Conservation (phyloP, 2,329 filamentous ascomycete genomes). For the Diaporthe humulicola region DNA sequence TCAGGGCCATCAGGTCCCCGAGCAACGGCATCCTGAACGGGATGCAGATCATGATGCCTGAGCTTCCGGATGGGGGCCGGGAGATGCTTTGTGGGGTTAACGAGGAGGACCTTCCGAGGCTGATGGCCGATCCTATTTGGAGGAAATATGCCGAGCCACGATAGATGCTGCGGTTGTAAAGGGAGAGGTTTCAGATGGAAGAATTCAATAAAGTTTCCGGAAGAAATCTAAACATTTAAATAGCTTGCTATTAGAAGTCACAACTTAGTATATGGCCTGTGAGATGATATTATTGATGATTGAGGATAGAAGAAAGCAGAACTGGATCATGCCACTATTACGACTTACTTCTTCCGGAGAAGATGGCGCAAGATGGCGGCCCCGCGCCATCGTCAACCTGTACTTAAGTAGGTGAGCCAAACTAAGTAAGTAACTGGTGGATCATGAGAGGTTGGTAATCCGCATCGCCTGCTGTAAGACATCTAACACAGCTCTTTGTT, state of each 20-base stretch:
- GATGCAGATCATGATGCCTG: slow-evolving; percentile 48
- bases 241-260: not conserved
- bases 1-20: slow-evolving; percentile 49
- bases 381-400: no score
- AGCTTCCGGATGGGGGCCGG: slow-evolving; percentile 49
- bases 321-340: no score
- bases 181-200: not conserved
- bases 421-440: no score
- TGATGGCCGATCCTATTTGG: slow-evolving; percentile 48
- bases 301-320: no score
- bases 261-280: no score
- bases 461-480: no score
- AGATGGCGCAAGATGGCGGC: no score
- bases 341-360: no score
- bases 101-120: slow-evolving; percentile 45
- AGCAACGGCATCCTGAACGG: slow-evolving; percentile 51
- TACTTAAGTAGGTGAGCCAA: no score
- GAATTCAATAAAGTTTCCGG: not conserved
- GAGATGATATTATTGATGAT: no score
- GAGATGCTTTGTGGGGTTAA: slow-evolving; percentile 52
- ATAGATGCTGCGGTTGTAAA: not conserved
- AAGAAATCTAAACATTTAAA: not conserved
- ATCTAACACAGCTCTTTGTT: no score
- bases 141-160: slow-evolving; percentile 22
- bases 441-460: no score